Evolutionary conservation across 345 rosid species (phyloP).

Genomic region (Hypericum androsaemum): DNA sequence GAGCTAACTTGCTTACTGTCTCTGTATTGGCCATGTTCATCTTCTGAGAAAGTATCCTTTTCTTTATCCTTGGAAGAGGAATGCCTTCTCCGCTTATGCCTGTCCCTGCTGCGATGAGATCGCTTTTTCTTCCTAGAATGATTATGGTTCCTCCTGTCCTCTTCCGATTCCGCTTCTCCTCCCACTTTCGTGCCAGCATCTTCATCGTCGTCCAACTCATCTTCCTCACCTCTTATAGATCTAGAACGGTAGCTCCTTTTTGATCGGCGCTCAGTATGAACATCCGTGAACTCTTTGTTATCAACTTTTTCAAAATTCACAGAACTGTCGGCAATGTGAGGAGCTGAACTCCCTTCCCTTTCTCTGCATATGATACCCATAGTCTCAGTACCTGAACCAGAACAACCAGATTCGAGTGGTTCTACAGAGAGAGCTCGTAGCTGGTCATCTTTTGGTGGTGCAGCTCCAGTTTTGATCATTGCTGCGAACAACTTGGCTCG

Average conservation of each 20-base stretch:
- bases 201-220: conserved; percentile 19
- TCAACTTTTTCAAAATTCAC: conserved; percentile 27
- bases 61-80: conserved; percentile 37
- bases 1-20: conserved; percentile 10
- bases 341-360: conserved; percentile 43
- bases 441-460: conserved; percentile 37
- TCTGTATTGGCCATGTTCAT: not conserved
- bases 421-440: conserved; percentile 43
- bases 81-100: conserved; percentile 42
- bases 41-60: not conserved
- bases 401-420: conserved; percentile 36
- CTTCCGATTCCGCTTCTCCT: conserved; percentile 28
- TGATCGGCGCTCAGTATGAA: conserved; percentile 41
- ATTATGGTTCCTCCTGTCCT: conserved; percentile 23
- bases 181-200: conserved; percentile 14
- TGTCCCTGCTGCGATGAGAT: conserved; percentile 33
- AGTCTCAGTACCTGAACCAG: conserved; percentile 33
- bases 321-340: conserved; percentile 20
- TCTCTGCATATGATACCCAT: conserved; percentile 22
- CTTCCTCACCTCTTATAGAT: conserved; percentile 33
- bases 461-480: conserved; percentile 53
- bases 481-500: conserved; percentile 93
- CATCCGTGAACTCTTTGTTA: conserved; percentile 30
- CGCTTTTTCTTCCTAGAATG: conserved; percentile 37
- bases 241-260: conserved; percentile 68